Evolutionary conservation across 305 asterid genomes (phyloP).

Genomic region (Rubia tinctorum): DNA sequence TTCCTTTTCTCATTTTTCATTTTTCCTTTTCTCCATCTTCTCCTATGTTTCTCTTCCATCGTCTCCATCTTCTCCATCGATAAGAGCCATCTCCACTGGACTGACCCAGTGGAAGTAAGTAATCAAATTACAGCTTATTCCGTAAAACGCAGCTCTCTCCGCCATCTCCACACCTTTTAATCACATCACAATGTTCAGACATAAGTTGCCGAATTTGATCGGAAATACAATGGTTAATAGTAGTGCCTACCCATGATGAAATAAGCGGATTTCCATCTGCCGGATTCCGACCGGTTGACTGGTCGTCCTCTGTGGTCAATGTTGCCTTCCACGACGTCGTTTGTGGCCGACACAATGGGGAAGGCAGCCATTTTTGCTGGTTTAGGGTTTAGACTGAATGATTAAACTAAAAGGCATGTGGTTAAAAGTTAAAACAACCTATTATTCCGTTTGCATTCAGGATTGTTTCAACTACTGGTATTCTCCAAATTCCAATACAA

Average conservation of each 20-base stretch:
- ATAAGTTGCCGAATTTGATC: not conserved
- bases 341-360: not conserved
- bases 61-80: too few species aligned
- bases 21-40: too few species aligned
- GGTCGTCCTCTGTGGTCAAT: constrained; percentile 27
- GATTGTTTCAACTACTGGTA: too few species aligned
- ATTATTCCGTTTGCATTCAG: too few species aligned
- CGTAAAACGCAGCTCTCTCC: constrained; percentile 30
- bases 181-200: not conserved
- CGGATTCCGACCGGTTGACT: constrained; percentile 23
- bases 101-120: constrained; percentile 11
- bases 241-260: constrained; percentile 24
- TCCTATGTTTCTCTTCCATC: too few species aligned
- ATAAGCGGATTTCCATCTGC: constrained; percentile 32
- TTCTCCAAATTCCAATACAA: too few species aligned
- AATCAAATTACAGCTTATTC: constrained; percentile 21
- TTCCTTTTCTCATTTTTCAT: too few species aligned
- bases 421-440: too few species aligned
- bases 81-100: too few species aligned
- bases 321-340: constrained; percentile 18
- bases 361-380: not conserved
- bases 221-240: not conserved
- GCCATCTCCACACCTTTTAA: constrained; percentile 23
- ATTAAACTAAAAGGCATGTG: not conserved
- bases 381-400: not conserved